Evolutionary conservation across 345 rosid species (phyloP), one percentile per base, ranked within the genome.

Genomic region (Hibiscus trionum): DNA sequence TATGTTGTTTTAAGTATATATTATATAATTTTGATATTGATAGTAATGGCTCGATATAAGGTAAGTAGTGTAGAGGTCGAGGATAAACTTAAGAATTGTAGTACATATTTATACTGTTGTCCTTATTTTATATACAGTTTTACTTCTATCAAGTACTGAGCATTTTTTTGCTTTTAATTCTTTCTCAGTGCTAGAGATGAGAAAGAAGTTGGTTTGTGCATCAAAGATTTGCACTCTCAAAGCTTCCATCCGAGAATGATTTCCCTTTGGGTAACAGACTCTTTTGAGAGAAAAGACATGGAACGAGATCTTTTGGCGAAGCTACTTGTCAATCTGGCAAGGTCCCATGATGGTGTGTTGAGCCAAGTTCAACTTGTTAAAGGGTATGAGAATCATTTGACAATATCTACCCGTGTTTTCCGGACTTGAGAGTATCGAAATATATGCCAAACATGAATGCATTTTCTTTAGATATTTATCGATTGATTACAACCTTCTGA

Each of bases 251-350:
- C 99, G 21, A 76, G 93, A 60, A 87, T 93, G 98, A 80, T 95
- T 80, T 90, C 96, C 63, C 84, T 88, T 8, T 95, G 99, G 99
- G 90, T 95, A 1, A 83, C 82, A 3, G 97, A 95, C 86, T 95
- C 97, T 11, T 95, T 95, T 70, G 99, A 95, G 86, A 86, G 97
- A 81, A 90, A 93, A 82, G 96, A 90, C 78, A 71, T 77, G 78
- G 99, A 95, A 75, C 82, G 98, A 72, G 94, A 89, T 80, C 83
- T 93, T 39, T 83, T 95, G 81, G 86, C 97, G 11, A 73, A 84
- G 85, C 99, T 95, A 58, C 96, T 93, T 46, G 83, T 88, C 61
- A 86, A 68, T 75, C 94, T 93, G 14, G 64, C 86, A 46, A 88
- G 76, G 77, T 74, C 94, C 74, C 77, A 66, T 49, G 93, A 84